Base-by-base conservation (phyloP, 768 basidiomycete species). In the Collybia sordida region DNA sequence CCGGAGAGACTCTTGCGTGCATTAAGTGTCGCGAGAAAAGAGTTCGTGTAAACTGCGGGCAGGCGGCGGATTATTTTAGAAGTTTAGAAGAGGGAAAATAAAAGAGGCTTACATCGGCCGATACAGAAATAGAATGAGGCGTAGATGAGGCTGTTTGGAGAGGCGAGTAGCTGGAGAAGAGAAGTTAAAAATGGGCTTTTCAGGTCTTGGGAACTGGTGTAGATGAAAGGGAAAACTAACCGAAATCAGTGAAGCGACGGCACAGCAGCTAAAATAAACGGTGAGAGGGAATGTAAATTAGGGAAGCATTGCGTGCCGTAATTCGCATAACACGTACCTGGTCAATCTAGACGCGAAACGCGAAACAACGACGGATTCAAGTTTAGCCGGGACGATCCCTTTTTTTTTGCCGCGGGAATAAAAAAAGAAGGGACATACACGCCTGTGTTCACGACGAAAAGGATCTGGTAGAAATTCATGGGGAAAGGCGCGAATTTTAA, bases 71-170 rank as follows among this genome's bases (percentile, higher is more conserved):
- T 21, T 27, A 5, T 6, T 23, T 11, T 35, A 14, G 38, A 22
- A 7, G n/a, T 17, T 21, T 3, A 17, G 19, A n/a, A 2, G 12
- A 25, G 17, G 2, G 18, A 7, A 23, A 5, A 22, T 14, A 22
- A 17, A 25, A 24, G 28, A 31, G 7, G 55, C 66, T 52, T 44
- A 69, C 68, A 52, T 4, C 68, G 63, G 7, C 66, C 65, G 40
- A 70, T 66, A 53, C 63, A 66, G 55, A 70, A 68, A 44, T 68
- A 66, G 47, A 66, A 68, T 0, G 59, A 52, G 0, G 66, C 65
- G 48, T 70, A 70, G 17, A 70, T 61, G 5, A 70, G 55, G 0
- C 64, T 62, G 9, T 51, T 51, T 4, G 62, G 62, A 3, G 66
- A 65, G 3, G 50, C 50, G 24, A 61, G 46, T 8, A 67, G 49